Base-by-base conservation (phyloP, 306 rosid genomes). In the Clitoria ternatea region DNA sequence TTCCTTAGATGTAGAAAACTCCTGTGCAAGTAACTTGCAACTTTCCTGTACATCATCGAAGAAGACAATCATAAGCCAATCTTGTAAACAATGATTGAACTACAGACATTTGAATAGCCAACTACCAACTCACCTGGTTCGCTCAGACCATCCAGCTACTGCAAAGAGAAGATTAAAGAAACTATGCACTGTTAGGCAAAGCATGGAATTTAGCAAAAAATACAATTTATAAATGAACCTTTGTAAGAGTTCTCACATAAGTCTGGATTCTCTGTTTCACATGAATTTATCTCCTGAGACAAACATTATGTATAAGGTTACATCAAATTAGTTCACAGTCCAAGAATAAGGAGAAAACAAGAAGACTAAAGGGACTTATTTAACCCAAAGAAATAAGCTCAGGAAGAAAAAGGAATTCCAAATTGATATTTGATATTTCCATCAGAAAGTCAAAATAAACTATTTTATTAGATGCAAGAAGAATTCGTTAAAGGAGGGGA, bases 61-160 rank as follows among this genome's bases (percentile, higher is more conserved):
- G 72, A 40, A 45, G 53, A 67, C 37, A 32, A 65, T 55, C 70
- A 54, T 72, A 67, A 52, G 69, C 3, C 62, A 66, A 40, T 49
- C 26, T 24, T 45, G 20, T 20, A 24, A 65, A 60, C 73, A 82
- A 44, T 11, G 22, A 55, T 20, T 12, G 30, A 72, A 48, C 55
- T 64, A 49, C 19, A 13, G 27, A 44, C 14, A 45, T 66, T 74
- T 64, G 45, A 82, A 54, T 44, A 59, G 63, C 37, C 55, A 45
- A 54, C 44, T 43, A 60, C 74, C 52, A 39, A 30, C 79, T 54
- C 86, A 87, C 99, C 89, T 86, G 42, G 96, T 87, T 87, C 87
- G 80, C 74, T 61, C 80, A 5, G 97, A 86, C 89, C 92, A 87
- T 62, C 92, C 92, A 66, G 76, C 87, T 86, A 45, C 78, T 78